Percentiles rank a stretch among this genome's conserved stretches.
Evolutionary conservation across 192 early-diverging fungal genomes (phyloP).

Genomic region (Backusella sp.): DNA sequence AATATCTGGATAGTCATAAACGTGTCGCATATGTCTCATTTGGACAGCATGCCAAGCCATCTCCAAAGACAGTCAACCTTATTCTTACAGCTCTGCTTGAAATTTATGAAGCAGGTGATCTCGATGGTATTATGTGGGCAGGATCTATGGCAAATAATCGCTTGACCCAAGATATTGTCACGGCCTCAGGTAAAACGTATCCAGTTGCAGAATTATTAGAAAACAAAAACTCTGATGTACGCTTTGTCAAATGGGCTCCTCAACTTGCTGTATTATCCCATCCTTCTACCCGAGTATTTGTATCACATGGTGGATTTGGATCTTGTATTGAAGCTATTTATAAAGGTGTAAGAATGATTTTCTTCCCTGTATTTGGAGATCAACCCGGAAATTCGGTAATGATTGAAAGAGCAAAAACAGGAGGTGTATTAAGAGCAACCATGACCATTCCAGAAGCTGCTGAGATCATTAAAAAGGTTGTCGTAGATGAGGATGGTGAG

Average conservation of each 20-base stretch:
- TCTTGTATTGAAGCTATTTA: slow-evolving; percentile 33
- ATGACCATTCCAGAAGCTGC: not conserved
- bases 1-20: slow-evolving; percentile 25
- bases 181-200: not conserved
- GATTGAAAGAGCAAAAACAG: slow-evolving; percentile 1
- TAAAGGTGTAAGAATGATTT: slow-evolving; percentile 22
- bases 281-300: slow-evolving; percentile 22
- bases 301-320: slow-evolving; percentile 29
- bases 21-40: slow-evolving; percentile 32
- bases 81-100: slow-evolving; percentile 22
- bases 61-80: not conserved
- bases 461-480: not conserved
- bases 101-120: slow-evolving; percentile 2
- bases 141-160: not conserved
- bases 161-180: not conserved
- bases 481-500: not conserved
- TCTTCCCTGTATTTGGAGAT: slow-evolving; percentile 26
- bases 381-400: slow-evolving; percentile 8
- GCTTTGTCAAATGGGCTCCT: slow-evolving; percentile 18
- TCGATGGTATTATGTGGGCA: slow-evolving; percentile 41
- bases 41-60: slow-evolving; percentile 13
- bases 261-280: slow-evolving; percentile 33
- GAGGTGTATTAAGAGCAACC: slow-evolving; percentile 4
- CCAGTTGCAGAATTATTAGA: not conserved
- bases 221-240: slow-evolving; percentile 10